These are phyloP conservation scores for Bonia amplexicaulis DNA, from an alignment of 176 grass and related monocot species.

Conservation along the genomic window DNA sequence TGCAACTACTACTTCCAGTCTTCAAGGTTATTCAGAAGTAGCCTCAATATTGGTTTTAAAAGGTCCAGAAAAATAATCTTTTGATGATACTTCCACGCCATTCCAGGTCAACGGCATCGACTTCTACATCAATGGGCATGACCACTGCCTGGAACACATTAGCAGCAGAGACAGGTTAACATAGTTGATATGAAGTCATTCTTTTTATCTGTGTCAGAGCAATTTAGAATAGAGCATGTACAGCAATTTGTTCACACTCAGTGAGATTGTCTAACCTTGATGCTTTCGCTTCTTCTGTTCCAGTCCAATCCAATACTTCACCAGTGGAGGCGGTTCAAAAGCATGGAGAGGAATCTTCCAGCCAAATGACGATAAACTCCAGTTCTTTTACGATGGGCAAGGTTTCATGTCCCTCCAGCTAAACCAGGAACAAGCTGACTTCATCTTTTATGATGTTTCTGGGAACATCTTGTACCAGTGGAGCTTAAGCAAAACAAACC, in stretches of 20 bases:
- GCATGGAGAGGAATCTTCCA: constrained; percentile 71
- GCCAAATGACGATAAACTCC: constrained; percentile 60
- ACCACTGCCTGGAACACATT: constrained; percentile 92
- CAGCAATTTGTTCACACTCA: not conserved
- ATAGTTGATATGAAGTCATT: not conserved
- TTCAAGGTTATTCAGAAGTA: constrained; percentile 51
- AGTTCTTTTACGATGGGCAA: constrained; percentile 87
- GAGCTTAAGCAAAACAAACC: constrained; percentile 42
- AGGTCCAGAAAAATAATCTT: not conserved
- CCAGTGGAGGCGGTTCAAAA: constrained; percentile 78
- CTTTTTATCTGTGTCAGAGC: not conserved
- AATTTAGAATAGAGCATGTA: not conserved
- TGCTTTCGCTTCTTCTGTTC: not conserved
- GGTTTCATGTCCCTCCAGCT: constrained; percentile 87
- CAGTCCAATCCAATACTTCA: constrained; percentile 84
- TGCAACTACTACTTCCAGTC: constrained; percentile 63
- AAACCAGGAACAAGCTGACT: constrained; percentile 33
- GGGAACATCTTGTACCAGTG: constrained; percentile 58
- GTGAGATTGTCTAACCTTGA: constrained; percentile 2
- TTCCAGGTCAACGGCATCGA: constrained; percentile 46
- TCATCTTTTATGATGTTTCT: constrained; percentile 61
- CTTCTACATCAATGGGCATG: constrained; percentile 87
- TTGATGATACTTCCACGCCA: not conserved
- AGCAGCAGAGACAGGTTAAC: constrained; percentile 77
- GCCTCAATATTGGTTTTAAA: not conserved